Conservation (phyloP, 805 yeast species). For the Metschnikowia sp. region DNA sequence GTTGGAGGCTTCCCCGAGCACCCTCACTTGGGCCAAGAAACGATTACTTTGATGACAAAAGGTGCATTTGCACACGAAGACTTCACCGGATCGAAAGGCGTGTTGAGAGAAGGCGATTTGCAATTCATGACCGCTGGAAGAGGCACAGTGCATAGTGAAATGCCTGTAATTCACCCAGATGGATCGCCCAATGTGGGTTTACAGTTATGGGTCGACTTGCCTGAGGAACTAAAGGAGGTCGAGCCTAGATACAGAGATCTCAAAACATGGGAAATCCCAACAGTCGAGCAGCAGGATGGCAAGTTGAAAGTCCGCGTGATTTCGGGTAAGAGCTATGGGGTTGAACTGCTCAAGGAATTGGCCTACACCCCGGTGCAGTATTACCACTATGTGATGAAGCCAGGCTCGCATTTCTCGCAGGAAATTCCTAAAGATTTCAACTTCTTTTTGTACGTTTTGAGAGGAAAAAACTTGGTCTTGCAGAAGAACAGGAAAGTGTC, state of each 20-base stretch:
- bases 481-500: constrained; percentile 31
- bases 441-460: constrained; percentile 63
- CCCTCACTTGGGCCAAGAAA: constrained; percentile 81
- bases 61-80: constrained; percentile 81
- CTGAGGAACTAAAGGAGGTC: constrained; percentile 27
- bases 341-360: constrained; percentile 66
- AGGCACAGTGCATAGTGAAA: constrained; percentile 83
- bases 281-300: constrained; percentile 58
- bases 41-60: constrained; percentile 63
- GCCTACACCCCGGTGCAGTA: constrained; percentile 81
- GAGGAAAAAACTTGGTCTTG: constrained; percentile 53
- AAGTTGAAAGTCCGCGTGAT: constrained; percentile 67
- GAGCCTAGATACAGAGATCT: constrained; percentile 78
- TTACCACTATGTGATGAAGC: constrained; percentile 58
- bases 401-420: constrained; percentile 65
- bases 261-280: constrained; percentile 66
- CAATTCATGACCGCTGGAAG: constrained; percentile 94
- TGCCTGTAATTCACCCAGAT: constrained; percentile 58
- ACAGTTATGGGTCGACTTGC: constrained; percentile 63
- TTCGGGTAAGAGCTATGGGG: constrained; percentile 73
- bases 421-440: constrained; percentile 58
- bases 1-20: constrained; percentile 81
- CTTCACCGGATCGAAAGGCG: constrained; percentile 80
- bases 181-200: constrained; percentile 44
- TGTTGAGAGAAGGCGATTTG: constrained; percentile 75